Base-by-base conservation (phyloP, 2,329 filamentous ascomycete species). In the Rhynchosporium secalis region DNA sequence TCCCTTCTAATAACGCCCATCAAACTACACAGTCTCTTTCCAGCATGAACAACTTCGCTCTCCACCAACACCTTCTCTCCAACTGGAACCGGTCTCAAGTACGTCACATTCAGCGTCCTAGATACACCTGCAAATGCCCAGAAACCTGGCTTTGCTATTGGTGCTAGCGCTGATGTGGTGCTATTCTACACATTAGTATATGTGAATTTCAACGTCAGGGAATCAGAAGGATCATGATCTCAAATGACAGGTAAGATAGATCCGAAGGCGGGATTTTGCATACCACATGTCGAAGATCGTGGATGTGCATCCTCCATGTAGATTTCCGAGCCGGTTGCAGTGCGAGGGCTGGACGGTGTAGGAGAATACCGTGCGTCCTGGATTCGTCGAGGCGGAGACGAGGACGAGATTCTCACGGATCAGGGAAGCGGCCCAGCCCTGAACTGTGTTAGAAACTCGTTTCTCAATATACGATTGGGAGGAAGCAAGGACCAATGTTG, bases 41-140 rank as follows among this genome's bases (percentile, higher is more conserved):
- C 87, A n/a, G 82, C 76, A 71, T 86, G 83, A 10, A 88, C 75
- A 15, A 87, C 74, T 69, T 86, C 83, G 66, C 81, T 82, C 66
- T 84, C 79, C 48, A 90, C 71, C 26, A 83, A 68, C 66, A 89
- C 65, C 60, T 78, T 78, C 72, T 78, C 80, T 1, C 87, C 87
- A 20, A 81, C 74, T 65, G 86, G 81, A 4, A 88, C 71, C 1
- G 88, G 88, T 0, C 86, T 80, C 63, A 91, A 75, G 73, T 89
- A 92, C 0, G 86, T 89, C 47, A 88, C 80, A 69, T 82, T 85
- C 59, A 92, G 78, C 31, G 84, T 86, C 62, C 88, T 81, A 71
- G 80, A 86, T 31, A 91, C 87, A 43, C 88, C 88, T 29, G 86
- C 79, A 45, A 76, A 77, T 61, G 79, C 76, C 83, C 88, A 90